These are phyloP conservation scores for Pouteria glomerata DNA, from an alignment of 148 eudicot genomes.

Conservation along the genomic window DNA sequence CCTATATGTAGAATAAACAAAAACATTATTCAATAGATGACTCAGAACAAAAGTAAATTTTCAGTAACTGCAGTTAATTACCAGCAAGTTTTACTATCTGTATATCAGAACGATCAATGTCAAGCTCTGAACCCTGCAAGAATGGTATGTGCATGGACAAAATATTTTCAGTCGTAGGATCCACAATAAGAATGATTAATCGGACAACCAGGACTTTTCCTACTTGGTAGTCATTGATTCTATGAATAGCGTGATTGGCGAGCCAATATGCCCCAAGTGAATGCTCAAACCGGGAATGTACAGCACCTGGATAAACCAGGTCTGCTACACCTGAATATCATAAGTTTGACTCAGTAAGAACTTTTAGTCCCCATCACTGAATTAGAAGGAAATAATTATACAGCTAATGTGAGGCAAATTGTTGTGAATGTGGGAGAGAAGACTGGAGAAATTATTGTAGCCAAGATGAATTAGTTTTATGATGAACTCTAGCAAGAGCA, in stretches of 20 bases:
- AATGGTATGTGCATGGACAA: not conserved
- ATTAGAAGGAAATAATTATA: not conserved
- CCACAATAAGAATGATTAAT: slow-evolving; percentile 8
- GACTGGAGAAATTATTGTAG: not conserved
- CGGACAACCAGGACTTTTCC: slow-evolving; percentile 9
- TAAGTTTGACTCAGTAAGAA: slow-evolving; percentile 5
- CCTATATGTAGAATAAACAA: slow-evolving; percentile 21
- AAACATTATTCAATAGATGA: not conserved
- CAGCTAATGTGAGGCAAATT: not conserved
- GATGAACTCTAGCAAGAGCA: not conserved
- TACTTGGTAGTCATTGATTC: slow-evolving; percentile 43
- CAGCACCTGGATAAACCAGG: slow-evolving; percentile 70
- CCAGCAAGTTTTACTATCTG: slow-evolving; percentile 63
- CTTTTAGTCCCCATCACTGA: not conserved
- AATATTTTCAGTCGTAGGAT: slow-evolving; percentile 12
- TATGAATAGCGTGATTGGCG: slow-evolving; percentile 45
- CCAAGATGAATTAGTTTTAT: not conserved
- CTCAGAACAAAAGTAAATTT: not conserved
- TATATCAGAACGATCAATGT: slow-evolving; percentile 43
- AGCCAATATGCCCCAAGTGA: slow-evolving; percentile 66
- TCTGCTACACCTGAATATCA: slow-evolving; percentile 34
- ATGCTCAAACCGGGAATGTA: slow-evolving; percentile 72
- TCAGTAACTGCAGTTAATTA: slow-evolving; percentile 10
- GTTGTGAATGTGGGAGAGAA: not conserved
- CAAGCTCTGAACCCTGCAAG: slow-evolving; percentile 62